Evolutionary conservation across 306 rosid species (phyloP).

Genomic region (Prunus padus): DNA sequence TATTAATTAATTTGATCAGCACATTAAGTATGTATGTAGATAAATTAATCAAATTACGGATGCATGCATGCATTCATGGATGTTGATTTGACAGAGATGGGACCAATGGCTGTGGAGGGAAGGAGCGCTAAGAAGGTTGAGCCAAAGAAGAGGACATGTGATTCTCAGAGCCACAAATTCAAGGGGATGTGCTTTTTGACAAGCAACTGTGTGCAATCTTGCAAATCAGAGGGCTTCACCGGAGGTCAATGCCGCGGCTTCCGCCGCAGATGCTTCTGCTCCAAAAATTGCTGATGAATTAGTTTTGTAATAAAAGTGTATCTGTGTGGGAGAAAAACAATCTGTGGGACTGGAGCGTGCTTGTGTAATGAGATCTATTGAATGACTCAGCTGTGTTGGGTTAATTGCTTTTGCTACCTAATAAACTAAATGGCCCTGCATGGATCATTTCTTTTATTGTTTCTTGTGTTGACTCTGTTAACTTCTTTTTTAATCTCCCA

Average conservation of each 20-base stretch:
- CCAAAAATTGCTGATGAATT: slow-evolving; percentile 22
- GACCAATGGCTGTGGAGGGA: slow-evolving; percentile 46
- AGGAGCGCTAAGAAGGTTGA: background rate
- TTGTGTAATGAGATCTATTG: background rate
- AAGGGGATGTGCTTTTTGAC: slow-evolving; percentile 41
- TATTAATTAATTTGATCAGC: background rate
- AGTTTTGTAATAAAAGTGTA: background rate
- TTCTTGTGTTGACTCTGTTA: background rate
- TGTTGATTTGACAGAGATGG: slow-evolving; percentile 24
- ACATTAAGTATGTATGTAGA: too few species aligned
- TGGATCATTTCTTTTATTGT: background rate
- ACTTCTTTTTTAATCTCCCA: too few species aligned
- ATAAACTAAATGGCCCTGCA: background rate
- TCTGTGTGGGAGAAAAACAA: background rate
- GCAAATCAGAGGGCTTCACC: slow-evolving; percentile 40
- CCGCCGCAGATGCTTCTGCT: slow-evolving; percentile 54
- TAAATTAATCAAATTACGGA: too few species aligned
- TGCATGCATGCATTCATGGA: too few species aligned
- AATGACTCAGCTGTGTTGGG: background rate
- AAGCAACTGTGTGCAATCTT: slow-evolving; percentile 37
- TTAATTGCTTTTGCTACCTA: background rate
- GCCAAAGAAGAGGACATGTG: slow-evolving; percentile 26
- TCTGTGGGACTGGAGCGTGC: background rate
- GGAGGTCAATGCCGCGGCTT: slow-evolving; percentile 57
- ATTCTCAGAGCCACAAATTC: slow-evolving; percentile 43